A percentile compares a stretch with the other conserved stretches of the same genome.
Evolutionary conservation across 805 yeast genomes (phyloP).

Genomic region (Barnettozyma californica): DNA sequence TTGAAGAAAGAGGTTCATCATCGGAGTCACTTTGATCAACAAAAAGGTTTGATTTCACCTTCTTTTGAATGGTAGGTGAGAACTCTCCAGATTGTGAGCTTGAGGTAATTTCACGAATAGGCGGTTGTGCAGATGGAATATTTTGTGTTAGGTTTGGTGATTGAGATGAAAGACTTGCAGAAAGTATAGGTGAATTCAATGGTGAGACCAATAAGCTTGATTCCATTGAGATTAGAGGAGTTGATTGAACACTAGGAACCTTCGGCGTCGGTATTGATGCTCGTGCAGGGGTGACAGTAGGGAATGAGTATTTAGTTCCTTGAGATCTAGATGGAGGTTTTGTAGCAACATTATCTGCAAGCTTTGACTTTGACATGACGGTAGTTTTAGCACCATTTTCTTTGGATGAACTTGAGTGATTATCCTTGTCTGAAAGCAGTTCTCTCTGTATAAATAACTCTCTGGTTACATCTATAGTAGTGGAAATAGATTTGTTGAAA

Average conservation of each 20-base stretch:
- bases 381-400: neutral
- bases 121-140: neutral
- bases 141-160: neutral
- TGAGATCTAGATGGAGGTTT: neutral
- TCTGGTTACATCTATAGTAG: neutral
- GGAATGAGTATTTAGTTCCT: neutral
- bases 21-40: neutral
- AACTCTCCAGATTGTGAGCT: neutral
- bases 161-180: neutral
- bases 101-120: neutral
- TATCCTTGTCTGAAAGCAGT: neutral
- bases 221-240: neutral
- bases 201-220: neutral
- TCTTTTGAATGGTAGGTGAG: neutral
- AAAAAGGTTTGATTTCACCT: neutral
- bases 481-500: neutral
- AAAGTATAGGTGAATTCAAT: neutral
- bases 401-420: neutral
- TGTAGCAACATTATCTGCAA: neutral
- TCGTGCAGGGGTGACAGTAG: neutral
- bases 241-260: neutral
- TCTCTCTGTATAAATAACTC: neutral
- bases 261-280: neutral
- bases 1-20: neutral
- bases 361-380: neutral